Evolutionary conservation across 2,329 filamentous ascomycete genomes (phyloP), one percentile per base, ranked within the genome.

Genomic region (Fonsecaea multimorphosa): DNA sequence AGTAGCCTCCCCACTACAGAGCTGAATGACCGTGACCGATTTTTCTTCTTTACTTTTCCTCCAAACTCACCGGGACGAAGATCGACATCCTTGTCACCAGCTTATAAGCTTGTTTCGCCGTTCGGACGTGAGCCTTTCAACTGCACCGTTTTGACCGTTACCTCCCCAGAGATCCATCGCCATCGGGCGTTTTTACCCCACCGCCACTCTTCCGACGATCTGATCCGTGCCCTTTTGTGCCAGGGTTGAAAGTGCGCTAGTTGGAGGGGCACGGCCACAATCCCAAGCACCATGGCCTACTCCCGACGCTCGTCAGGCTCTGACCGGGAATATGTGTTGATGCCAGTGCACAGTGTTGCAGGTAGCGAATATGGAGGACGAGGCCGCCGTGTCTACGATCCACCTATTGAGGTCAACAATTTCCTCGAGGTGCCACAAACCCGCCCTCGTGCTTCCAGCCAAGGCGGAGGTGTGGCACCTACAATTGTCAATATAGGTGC

Each of bases 371-470:
- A 65, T 60, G 63, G 66, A 40, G 57, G 67, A 54, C 63, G 61
- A 54, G 64, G 65, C n/a, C 64, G 67, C 16, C 60, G 56, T 16
- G 44, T 27, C 31, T 38, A 61, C 19, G 63, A 60, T 1, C 40
- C 49, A 22, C 63, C 58, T 19, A 63, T 68, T 19, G 61, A 68
- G 49, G 65, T 71, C 22, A 67, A 71, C 58, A 71, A 70, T 57
- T 63, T 67, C 44, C 55, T 71, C 24, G 65, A 61, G 38, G 68
- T 71, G 44, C 69, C 69, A 32, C 68, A 66, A 58, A 27, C 14
- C 24, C 68, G 70, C 22, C 68, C 66, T 49, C 64, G 70, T 53
- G 68, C 70, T 3, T 63, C 70, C n/a, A 71, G 70, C 58, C 64
- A 63, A 54, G 70, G 70, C 11, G 66, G 51, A 14, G 66, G 64